Conservation (phyloP, 83 land plant genomes). For the Thuja plicata region DNA sequence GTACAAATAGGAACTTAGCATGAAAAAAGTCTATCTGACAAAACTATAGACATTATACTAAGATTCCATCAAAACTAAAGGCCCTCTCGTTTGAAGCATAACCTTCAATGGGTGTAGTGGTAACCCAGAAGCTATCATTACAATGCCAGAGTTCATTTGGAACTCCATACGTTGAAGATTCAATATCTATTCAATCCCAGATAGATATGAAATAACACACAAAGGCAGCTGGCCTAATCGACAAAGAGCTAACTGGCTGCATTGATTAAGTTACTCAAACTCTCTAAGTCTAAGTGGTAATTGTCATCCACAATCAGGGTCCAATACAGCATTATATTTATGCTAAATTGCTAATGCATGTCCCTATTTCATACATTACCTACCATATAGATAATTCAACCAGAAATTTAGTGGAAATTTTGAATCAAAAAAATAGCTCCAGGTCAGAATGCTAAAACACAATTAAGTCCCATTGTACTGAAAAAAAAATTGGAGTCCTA, state of each 20-base stretch:
- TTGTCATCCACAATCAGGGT: neutral
- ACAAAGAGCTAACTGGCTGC: neutral
- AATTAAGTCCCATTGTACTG: neutral
- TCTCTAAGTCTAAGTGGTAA: neutral
- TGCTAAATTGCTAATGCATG: neutral
- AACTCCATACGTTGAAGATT: neutral
- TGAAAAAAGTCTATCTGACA: neutral
- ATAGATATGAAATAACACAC: neutral
- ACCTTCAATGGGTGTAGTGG: neutral
- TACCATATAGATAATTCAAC: neutral
- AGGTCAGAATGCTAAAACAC: neutral
- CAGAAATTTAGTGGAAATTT: neutral
- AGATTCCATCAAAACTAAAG: neutral
- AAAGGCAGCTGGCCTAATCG: neutral
- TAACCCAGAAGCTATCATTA: neutral
- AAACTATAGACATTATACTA: neutral
- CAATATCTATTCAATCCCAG: neutral
- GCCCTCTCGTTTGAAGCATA: neutral
- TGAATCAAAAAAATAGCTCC: neutral
- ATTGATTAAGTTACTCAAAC: neutral
- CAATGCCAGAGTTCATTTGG: neutral
- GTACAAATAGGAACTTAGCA: neutral
- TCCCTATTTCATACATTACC: neutral
- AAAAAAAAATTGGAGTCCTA: no score
- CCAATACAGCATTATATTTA: neutral